phyloP scores from a whole-genome alignment of 139 green algal genomes.

The Choricystis sp. region DNA sequence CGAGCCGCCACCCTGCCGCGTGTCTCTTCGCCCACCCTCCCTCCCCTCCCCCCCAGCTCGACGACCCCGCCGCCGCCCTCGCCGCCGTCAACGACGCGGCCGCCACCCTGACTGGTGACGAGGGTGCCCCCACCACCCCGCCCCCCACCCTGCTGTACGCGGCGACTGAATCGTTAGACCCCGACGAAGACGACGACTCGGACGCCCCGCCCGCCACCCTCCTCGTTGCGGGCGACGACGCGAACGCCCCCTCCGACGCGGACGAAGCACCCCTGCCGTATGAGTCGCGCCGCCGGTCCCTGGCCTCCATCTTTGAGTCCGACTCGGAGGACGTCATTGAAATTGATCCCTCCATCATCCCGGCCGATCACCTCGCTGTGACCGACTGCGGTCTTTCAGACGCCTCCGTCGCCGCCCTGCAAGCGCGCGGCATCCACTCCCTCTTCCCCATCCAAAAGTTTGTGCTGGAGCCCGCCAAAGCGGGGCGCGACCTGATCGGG shows the following conservation, averaged over 20 bases:
- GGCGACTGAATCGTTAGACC: neutral
- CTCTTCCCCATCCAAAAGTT: conserved; percentile 78
- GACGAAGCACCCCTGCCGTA: neutral
- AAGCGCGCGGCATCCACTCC: conserved; percentile 40
- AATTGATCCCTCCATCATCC: neutral
- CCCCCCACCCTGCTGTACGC: too few relatives aligned
- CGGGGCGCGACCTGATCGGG: conserved; percentile 78
- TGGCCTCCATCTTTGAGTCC: neutral
- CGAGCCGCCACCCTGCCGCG: too few relatives aligned
- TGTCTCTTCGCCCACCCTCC: too few relatives aligned
- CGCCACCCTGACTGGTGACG: too few relatives aligned
- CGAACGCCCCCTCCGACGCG: neutral
- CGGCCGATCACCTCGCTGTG: conserved; percentile 21
- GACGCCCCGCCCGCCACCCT: too few relatives aligned
- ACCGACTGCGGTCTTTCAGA: conserved; percentile 51
- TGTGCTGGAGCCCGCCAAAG: conserved; percentile 54
- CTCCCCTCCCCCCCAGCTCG: too few relatives aligned
- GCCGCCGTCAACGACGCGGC: too few relatives aligned
- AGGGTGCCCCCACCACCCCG: too few relatives aligned
- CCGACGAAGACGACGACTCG: neutral
- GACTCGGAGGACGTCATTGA: neutral
- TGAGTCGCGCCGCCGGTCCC: neutral
- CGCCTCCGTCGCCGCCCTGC: conserved; percentile 42
- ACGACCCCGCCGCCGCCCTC: too few relatives aligned
- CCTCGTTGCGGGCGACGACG: neutral